These are phyloP conservation scores for Colletotrichum sublineola DNA, from an alignment of 2,329 filamentous ascomycete species.

Conservation along the genomic window DNA sequence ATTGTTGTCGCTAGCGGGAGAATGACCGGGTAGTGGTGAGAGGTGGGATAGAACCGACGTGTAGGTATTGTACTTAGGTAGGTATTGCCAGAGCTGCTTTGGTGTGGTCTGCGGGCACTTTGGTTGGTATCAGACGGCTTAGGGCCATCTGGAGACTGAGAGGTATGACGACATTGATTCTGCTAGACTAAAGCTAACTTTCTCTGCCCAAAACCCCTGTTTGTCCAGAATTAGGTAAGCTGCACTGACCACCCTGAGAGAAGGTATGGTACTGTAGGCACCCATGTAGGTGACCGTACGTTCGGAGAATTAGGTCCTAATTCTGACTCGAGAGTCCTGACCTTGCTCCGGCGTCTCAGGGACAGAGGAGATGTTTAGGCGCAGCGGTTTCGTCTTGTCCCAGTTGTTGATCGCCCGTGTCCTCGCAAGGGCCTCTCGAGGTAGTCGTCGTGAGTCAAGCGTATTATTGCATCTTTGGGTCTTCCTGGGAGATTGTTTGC, in stretches of 20 bases:
- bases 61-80: not conserved
- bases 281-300: too few relatives aligned
- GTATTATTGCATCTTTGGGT: not conserved
- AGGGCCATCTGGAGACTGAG: conserved; percentile 3
- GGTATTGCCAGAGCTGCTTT: not conserved
- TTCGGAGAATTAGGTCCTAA: not conserved
- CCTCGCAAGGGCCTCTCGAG: not conserved
- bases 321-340: not conserved
- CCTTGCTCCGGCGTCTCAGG: not conserved
- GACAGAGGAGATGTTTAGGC: not conserved
- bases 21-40: not conserved
- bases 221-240: not conserved
- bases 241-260: not conserved
- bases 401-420: not conserved
- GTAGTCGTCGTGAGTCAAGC: too few relatives aligned
- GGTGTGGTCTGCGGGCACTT: conserved; percentile 1
- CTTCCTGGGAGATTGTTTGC: not conserved
- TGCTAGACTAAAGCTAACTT: not conserved
- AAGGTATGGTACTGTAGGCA: too few relatives aligned
- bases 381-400: conserved; percentile 14
- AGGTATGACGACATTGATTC: conserved; percentile 38
- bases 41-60: conserved; percentile 8
- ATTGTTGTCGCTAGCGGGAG: not conserved
- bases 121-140: not conserved
- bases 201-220: not conserved